Conservation (phyloP, 2,329 filamentous ascomycete species). For the Westerdykella aurantiaca region DNA sequence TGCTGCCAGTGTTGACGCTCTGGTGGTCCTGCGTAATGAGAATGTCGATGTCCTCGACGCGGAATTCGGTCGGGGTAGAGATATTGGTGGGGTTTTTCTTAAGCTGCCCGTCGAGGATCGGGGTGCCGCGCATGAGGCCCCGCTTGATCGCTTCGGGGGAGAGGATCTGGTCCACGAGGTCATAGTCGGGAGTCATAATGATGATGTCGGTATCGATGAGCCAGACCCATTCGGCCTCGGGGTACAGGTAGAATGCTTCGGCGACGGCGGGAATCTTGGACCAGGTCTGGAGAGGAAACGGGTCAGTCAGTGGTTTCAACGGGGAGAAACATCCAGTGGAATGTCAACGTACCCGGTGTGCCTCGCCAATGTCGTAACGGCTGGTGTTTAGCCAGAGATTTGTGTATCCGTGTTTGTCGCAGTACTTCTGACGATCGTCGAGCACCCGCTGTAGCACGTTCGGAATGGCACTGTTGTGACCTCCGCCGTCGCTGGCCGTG, state of each 20-base stretch:
- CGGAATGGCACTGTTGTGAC: constrained; percentile 39
- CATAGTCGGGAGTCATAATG: constrained; percentile 34
- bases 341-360: constrained; percentile 24
- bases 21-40: constrained; percentile 40
- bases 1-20: constrained; percentile 37
- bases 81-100: constrained; percentile 25
- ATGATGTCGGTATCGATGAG: constrained; percentile 40
- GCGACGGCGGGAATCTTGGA: constrained; percentile 39
- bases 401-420: constrained; percentile 34
- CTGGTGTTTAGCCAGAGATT: constrained; percentile 39
- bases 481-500: constrained; percentile 38
- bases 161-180: constrained; percentile 30
- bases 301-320: background rate
- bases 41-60: constrained; percentile 34
- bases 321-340: no score
- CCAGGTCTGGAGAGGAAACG: constrained; percentile 24
- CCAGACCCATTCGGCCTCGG: constrained; percentile 39
- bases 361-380: constrained; percentile 34
- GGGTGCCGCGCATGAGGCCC: constrained; percentile 21
- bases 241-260: constrained; percentile 36
- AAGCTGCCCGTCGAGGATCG: constrained; percentile 24
- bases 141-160: constrained; percentile 28
- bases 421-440: constrained; percentile 34
- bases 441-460: constrained; percentile 32
- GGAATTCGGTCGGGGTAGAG: constrained; percentile 21